Base-by-base conservation (phyloP, 139 green algal species). In the Pseudopediastrum boryanum region DNA sequence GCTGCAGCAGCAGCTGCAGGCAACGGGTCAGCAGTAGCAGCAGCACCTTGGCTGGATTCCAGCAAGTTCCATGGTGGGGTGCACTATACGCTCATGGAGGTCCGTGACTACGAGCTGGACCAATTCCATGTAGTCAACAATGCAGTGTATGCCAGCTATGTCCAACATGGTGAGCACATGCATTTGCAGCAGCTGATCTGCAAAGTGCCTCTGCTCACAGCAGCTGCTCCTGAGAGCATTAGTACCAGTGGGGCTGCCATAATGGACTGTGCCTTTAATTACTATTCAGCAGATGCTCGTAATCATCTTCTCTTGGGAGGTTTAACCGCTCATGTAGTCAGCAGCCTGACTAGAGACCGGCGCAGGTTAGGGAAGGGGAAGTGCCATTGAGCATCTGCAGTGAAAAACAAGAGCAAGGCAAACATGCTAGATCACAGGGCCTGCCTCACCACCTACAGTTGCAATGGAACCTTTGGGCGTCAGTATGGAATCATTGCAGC, bases 61-160 rank as follows among this genome's bases (percentile, higher is more conserved):
- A n/a, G n/a, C n/a, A n/a, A n/a, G n/a, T n/a, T 51, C 4, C 10
- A 4, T 75, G 67, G 46, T 66, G 71, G 71, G 23, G 71, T 78
- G n/a, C 71, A 78, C 25, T 78, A 70, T 23, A 56, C 69, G 27
- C 54, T 70, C 0, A 70, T 78, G 50, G 59, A 83, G 44, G 77
- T 83, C 7, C n/a, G 77, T 19, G 66, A 67, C 21, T 71, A 70
- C 19, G 77, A 83, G 50, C 61, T 83, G 4, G 77, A 83, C 39
- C 77, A 83, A 41, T 83, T 78, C 59, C 42, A 58, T 27, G 77
- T 83, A 9, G 77, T 83, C 38, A 83, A 83, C 41, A 83, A 83
- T 43, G 77, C 77, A 44, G 27, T 77, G 6, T 83, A 73, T 63
- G 77, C 71, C 6, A 68, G 62, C 27, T 83, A 83, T 38, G 52